Evolutionary conservation across 2,329 filamentous ascomycete species (phyloP).

Genomic region (Exophiala phaeomuriformis): DNA sequence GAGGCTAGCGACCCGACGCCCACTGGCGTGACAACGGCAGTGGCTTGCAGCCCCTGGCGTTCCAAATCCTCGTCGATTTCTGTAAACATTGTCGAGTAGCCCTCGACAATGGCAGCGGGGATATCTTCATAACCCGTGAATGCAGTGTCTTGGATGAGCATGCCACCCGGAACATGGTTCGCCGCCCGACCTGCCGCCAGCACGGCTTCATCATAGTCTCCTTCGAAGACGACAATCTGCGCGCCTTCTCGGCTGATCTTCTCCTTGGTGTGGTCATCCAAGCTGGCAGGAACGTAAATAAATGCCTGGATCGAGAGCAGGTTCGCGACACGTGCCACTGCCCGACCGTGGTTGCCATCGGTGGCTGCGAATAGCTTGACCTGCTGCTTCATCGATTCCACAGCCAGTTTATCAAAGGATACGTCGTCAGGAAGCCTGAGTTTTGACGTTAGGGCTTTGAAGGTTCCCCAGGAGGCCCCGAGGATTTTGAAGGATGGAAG

Average conservation of each 20-base stretch:
- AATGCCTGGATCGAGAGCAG: slow-evolving; percentile 49
- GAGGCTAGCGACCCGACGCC: slow-evolving; percentile 69
- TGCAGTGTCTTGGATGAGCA: slow-evolving; percentile 60
- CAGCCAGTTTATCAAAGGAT: slow-evolving; percentile 40
- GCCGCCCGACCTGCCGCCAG: slow-evolving; percentile 39
- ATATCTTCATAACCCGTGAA: slow-evolving; percentile 61
- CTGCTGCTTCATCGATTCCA: slow-evolving; percentile 27
- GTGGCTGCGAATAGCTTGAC: slow-evolving; percentile 57
- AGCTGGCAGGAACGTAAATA: slow-evolving; percentile 56
- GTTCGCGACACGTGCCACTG: slow-evolving; percentile 60
- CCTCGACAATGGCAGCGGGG: slow-evolving; percentile 68
- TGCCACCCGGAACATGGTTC: slow-evolving; percentile 31
- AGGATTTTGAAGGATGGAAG: slow-evolving; percentile 74
- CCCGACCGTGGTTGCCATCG: slow-evolving; percentile 70
- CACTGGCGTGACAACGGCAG: slow-evolving; percentile 56
- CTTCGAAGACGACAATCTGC: slow-evolving; percentile 46
- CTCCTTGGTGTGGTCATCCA: slow-evolving; percentile 44
- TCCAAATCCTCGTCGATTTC: slow-evolving; percentile 60
- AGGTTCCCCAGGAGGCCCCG: slow-evolving; percentile 67
- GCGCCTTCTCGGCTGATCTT: slow-evolving; percentile 59
- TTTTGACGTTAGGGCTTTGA: slow-evolving; percentile 46
- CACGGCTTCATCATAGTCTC: slow-evolving; percentile 59
- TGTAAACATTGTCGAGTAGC: slow-evolving; percentile 64
- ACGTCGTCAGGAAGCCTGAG: slow-evolving; percentile 41
- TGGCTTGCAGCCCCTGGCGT: slow-evolving; percentile 35